Conservation (phyloP, 148 eudicot genomes). For the Heliosperma pusillum region DNA sequence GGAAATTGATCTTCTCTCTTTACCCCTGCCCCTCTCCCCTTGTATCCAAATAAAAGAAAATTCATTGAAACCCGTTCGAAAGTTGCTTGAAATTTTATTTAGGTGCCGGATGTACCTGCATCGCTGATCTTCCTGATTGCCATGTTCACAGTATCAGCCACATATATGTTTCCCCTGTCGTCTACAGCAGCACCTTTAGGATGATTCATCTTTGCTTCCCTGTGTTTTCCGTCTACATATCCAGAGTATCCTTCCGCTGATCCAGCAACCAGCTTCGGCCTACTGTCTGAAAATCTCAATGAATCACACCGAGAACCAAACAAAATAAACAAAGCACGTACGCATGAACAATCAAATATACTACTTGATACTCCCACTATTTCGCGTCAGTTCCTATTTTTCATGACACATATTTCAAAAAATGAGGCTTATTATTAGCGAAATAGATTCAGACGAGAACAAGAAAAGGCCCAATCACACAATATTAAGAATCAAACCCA, state of each 20-base stretch:
- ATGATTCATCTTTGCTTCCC: conserved; percentile 90
- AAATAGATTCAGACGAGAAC: neutral
- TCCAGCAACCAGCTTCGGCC: conserved; percentile 91
- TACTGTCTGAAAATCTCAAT: conserved; percentile 54
- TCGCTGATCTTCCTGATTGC: conserved; percentile 92
- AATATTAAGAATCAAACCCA: neutral
- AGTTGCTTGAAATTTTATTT: no score
- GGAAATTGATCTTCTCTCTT: no score
- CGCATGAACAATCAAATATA: conserved; percentile 21
- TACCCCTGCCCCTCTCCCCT: no score
- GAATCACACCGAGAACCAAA: conserved; percentile 19
- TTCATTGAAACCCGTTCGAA: no score
- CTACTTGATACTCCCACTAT: neutral
- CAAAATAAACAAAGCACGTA: conserved; percentile 20
- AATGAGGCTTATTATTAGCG: no score
- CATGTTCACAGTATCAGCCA: conserved; percentile 92
- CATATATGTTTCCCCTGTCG: conserved; percentile 84
- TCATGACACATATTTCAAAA: no score
- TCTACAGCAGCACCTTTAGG: conserved; percentile 92
- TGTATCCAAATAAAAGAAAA: no score
- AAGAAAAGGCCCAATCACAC: neutral
- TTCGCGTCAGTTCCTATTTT: neutral
- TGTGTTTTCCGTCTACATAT: conserved; percentile 79
- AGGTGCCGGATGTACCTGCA: conserved; percentile 42
- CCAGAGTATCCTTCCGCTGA: conserved; percentile 93